Conservation (phyloP, 73 alveolate genomes). For the Diophrys appendiculata region DNA sequence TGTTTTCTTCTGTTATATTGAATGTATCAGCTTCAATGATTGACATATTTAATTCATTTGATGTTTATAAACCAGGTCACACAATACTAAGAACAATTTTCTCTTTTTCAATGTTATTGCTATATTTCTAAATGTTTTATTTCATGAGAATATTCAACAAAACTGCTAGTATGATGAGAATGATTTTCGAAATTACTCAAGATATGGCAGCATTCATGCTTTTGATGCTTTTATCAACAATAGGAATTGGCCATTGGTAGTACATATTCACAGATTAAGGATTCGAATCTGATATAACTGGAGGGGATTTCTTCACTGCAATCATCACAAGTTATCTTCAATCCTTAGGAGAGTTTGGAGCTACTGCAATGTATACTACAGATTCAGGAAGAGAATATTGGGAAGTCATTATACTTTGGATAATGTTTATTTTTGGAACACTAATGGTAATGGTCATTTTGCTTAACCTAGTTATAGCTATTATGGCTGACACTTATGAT, state of each 20-base stretch:
- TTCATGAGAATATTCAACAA: slow-evolving; percentile 41
- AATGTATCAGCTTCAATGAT: not conserved
- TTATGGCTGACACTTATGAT: not conserved
- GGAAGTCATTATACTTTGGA: not conserved
- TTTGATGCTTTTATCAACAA: slow-evolving; percentile 23
- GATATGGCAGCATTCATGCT: slow-evolving; percentile 44
- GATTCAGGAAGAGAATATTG: too few relatives aligned
- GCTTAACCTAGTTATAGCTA: not conserved
- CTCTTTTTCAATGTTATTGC: not conserved
- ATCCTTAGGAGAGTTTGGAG: slow-evolving; percentile 7
- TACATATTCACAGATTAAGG: not conserved
- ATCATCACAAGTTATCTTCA: not conserved
- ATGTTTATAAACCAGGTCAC: not conserved
- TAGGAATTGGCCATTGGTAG: slow-evolving; percentile 26
- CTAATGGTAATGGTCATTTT: not conserved
- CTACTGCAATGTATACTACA: not conserved
- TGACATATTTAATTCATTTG: not conserved
- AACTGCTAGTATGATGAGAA: slow-evolving; percentile 47
- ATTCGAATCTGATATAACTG: not conserved
- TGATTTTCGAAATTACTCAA: slow-evolving; percentile 35
- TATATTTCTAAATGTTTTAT: slow-evolving; percentile 50
- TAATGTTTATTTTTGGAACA: not conserved
- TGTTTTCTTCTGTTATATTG: not conserved
- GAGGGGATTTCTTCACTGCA: slow-evolving; percentile 1
- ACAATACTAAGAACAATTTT: not conserved